These are phyloP conservation scores for Lepiota venenata DNA, from an alignment of 768 basidiomycete genomes.

Conservation along the genomic window DNA sequence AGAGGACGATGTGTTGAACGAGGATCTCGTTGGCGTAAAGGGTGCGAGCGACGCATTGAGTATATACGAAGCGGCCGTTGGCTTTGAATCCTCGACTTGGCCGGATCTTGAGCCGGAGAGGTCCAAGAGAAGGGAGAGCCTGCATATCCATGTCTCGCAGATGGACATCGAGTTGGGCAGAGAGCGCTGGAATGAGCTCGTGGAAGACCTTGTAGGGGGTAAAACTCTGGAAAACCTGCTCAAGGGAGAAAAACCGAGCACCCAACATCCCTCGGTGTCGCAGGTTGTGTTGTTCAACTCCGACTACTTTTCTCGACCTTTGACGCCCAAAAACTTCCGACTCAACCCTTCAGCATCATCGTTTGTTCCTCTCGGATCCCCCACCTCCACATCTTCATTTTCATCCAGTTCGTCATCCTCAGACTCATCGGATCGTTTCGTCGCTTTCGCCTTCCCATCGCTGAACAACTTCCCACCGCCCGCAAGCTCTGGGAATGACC, in stretches of 20 bases:
- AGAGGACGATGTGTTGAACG: conserved; percentile 30
- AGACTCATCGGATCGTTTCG: conserved; percentile 19
- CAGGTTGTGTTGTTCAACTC: conserved; percentile 12
- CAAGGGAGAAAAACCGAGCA: not conserved
- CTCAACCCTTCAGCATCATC: conserved; percentile 44
- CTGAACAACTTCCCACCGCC: conserved; percentile 22
- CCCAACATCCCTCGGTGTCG: not conserved
- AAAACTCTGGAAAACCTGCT: not conserved
- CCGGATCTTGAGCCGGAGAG: conserved; percentile 16
- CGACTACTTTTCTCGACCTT: conserved; percentile 43
- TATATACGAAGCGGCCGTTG: conserved; percentile 40
- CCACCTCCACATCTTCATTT: conserved; percentile 18
- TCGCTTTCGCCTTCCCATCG: conserved; percentile 47
- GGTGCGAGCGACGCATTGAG: conserved; percentile 31
- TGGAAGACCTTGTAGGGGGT: conserved; percentile 35
- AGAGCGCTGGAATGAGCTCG: conserved; percentile 39
- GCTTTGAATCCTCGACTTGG: conserved; percentile 30
- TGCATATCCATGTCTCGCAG: conserved; percentile 28
- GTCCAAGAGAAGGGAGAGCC: conserved; percentile 4
- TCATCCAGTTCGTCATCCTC: conserved; percentile 1
- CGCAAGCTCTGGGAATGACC: conserved; percentile 45
- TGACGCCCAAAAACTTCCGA: conserved; percentile 40
- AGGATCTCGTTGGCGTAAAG: conserved; percentile 37
- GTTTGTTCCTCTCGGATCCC: conserved; percentile 36
- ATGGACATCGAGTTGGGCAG: conserved; percentile 28